Percentiles rank a stretch among this genome's conserved stretches.
phyloP scores from a whole-genome alignment of 768 basidiomycete genomes.

The Tylopilus sp. region DNA sequence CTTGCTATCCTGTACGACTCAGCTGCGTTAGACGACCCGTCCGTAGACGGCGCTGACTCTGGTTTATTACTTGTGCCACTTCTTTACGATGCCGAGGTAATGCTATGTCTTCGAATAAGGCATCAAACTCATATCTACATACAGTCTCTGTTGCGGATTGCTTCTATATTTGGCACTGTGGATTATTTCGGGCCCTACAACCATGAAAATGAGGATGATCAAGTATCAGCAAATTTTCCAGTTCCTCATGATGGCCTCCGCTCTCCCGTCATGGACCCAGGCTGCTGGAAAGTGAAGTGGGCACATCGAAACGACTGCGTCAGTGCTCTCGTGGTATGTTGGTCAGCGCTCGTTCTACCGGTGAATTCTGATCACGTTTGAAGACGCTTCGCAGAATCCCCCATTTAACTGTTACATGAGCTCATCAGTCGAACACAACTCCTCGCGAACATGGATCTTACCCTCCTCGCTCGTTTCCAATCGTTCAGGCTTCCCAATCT shows the following conservation, averaged over 20 bases:
- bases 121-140: conserved; percentile 4
- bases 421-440: conserved; percentile 51
- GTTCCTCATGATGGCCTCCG: conserved; percentile 58
- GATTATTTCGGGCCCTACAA: conserved; percentile 48
- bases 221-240: conserved; percentile 30
- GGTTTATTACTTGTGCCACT: conserved; percentile 54
- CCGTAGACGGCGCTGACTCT: conserved; percentile 12
- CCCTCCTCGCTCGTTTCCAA: conserved; percentile 9
- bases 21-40: conserved; percentile 40
- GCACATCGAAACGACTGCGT: conserved; percentile 72
- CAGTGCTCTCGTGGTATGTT: conserved; percentile 61
- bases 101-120: conserved; percentile 7
- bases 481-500: conserved; percentile 5
- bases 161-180: conserved; percentile 59
- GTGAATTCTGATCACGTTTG: conserved; percentile 4
- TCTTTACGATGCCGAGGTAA: conserved; percentile 56
- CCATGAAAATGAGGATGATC: conserved; percentile 17
- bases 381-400: conserved; percentile 70
- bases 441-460: conserved; percentile 16
- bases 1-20: conserved; percentile 51
- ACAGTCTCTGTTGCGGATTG: conserved; percentile 52
- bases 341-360: background rate
- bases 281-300: conserved; percentile 81
- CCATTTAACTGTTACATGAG: conserved; percentile 76
- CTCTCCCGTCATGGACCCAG: conserved; percentile 50